Evolutionary conservation across 768 basidiomycete genomes (phyloP), one percentile per base, ranked within the genome.

Genomic region (Suillus discolor): DNA sequence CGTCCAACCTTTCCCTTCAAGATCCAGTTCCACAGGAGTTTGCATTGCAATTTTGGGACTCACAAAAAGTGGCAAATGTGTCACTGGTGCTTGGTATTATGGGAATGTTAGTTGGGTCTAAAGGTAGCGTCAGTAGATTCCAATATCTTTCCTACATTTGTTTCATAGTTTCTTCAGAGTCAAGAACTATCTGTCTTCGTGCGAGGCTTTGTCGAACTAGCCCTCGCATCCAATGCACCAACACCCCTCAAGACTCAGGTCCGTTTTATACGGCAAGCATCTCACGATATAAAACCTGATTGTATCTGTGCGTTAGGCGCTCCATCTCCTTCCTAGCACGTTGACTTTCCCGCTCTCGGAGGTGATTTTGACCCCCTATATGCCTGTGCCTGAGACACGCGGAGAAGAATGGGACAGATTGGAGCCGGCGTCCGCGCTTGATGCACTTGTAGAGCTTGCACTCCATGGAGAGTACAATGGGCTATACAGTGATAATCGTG

Each of bases 1-100:
- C 90, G 38, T 83, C 87, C 36, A 84, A 81, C 55, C 76, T 92
- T 1, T 84, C 85, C 39, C 75, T 85, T 31, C 83, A 85, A 63
- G 84, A 86, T 62, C 71, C 81, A 6, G 84, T 85, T n/a, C 92
- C 90, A 1, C 93, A 97, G 74, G 91, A 93, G 68, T 99, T 98
- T 77, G 91, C 96, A 1, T 79, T 98, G 54, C 97, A 99, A 74
- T 95, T 95, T 77, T 99, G 97, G 97, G 94, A 96, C 69, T 85
- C 89, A 49, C 92, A 95, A 75, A 99, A 99, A 77, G 78, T 85
- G n/a, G 78, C 85, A 28, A 98, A 97, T 72, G 87, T 89, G 1
- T 83, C 85, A 0, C 78, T 95, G n/a, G 87, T 94, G 9, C 80
- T 99, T 3, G 89, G 89, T 23, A 87, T 97, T 65, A 88, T 98